Percentiles rank a stretch among this genome's conserved stretches.
phyloP scores from a whole-genome alignment of 2,329 filamentous ascomycete species.

The Zarea fungicola region DNA sequence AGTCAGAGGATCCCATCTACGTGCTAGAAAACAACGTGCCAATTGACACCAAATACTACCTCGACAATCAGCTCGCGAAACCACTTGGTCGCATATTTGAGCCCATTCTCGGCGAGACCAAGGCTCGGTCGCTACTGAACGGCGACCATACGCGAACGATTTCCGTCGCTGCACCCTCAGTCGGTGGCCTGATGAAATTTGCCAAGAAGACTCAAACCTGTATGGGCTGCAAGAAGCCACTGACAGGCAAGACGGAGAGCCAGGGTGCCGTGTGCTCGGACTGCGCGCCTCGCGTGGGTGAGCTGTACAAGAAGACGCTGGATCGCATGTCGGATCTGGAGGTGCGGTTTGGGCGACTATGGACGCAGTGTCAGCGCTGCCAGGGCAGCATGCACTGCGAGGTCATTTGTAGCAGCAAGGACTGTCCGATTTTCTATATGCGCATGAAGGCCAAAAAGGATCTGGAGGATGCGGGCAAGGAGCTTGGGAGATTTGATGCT shows the following conservation, averaged over 20 bases:
- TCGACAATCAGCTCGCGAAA: slow-evolving; percentile 97
- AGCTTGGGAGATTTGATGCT: slow-evolving; percentile 82
- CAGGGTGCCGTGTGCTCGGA: slow-evolving; percentile 83
- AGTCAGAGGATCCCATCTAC: slow-evolving; percentile 93
- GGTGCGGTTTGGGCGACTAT: slow-evolving; percentile 83
- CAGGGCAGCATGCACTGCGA: slow-evolving; percentile 98
- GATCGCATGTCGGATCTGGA: slow-evolving; percentile 87
- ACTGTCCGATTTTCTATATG: slow-evolving; percentile 99
- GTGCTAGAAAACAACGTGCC: slow-evolving; percentile 97
- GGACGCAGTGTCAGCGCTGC: slow-evolving; percentile 97
- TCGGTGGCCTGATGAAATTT: slow-evolving; percentile 97
- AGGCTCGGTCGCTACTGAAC: slow-evolving; percentile 77
- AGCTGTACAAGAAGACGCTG: slow-evolving; percentile 89
- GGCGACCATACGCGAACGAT: slow-evolving; percentile 95
- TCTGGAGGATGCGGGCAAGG: slow-evolving; percentile 88
- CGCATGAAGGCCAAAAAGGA: slow-evolving; percentile 99
- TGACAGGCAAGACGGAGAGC: slow-evolving; percentile 72
- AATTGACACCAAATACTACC: slow-evolving; percentile 97
- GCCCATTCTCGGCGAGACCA: slow-evolving; percentile 91
- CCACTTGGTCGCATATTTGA: slow-evolving; percentile 94
- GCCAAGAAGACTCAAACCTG: slow-evolving; percentile 96
- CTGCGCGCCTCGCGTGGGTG: slow-evolving; percentile 78
- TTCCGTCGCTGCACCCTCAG: slow-evolving; percentile 81
- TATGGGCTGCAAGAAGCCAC: slow-evolving; percentile 97
- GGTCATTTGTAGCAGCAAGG: slow-evolving; percentile 92